A percentile compares a stretch with the other conserved stretches of the same genome.
phyloP scores from a whole-genome alignment of 2,329 filamentous ascomycete species.

The Fusarium marasasianum region DNA sequence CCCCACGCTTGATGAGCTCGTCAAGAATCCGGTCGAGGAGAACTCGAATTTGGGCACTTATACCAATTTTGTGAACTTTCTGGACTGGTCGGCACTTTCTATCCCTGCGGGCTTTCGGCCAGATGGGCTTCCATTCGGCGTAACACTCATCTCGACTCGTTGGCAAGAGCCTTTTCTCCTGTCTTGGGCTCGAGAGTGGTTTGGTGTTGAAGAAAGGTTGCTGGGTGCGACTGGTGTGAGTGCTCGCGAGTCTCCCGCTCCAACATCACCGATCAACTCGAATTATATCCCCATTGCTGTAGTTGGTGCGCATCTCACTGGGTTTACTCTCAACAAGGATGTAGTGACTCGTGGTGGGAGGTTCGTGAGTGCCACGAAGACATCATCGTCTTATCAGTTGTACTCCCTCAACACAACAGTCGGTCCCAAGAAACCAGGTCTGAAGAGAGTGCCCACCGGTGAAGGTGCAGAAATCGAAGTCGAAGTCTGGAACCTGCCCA shows the following conservation, averaged over 20 bases:
- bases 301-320: constrained; percentile 49
- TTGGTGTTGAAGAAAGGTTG: constrained; percentile 25
- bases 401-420: constrained; percentile 39
- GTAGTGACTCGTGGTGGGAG: constrained; percentile 44
- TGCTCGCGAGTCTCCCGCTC: background rate
- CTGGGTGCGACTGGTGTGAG: constrained; percentile 44
- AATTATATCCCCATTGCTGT: constrained; percentile 42
- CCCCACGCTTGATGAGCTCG: constrained; percentile 61
- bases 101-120: constrained; percentile 59
- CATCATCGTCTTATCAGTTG: constrained; percentile 44
- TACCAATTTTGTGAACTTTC: constrained; percentile 69
- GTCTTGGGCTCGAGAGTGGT: constrained; percentile 43
- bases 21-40: constrained; percentile 60
- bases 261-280: background rate
- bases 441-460: constrained; percentile 39
- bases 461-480: constrained; percentile 46
- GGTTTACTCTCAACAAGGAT: constrained; percentile 49
- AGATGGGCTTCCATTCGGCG: constrained; percentile 50
- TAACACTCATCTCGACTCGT: constrained; percentile 49
- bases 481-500: constrained; percentile 50
- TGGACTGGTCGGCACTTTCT: constrained; percentile 64
- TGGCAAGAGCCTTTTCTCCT: constrained; percentile 50
- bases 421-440: constrained; percentile 45
- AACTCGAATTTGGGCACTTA: constrained; percentile 66
- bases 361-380: constrained; percentile 40